phyloP scores from a whole-genome alignment of 805 yeast genomes.

The Saturnispora sanitii region DNA sequence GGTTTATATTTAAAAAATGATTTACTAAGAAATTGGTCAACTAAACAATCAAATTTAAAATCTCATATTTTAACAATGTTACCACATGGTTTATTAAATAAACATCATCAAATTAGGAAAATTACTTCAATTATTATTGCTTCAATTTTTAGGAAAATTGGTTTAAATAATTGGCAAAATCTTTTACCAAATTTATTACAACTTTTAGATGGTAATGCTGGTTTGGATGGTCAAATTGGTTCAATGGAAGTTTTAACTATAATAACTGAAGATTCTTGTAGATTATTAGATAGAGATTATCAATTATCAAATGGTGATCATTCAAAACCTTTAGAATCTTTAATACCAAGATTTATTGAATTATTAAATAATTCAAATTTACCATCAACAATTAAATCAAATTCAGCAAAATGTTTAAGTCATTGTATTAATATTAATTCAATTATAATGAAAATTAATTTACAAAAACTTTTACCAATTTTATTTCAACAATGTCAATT shows the following conservation, averaged over 20 bases:
- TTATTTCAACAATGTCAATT: conserved; percentile 60
- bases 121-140: conserved; percentile 89
- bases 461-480: conserved; percentile 56
- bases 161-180: conserved; percentile 65
- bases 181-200: conserved; percentile 59
- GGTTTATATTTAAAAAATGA: conserved; percentile 79
- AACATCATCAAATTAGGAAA: conserved; percentile 58
- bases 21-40: conserved; percentile 34
- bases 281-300: conserved; percentile 53
- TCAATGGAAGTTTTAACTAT: conserved; percentile 75
- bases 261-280: conserved; percentile 81
- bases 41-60: conserved; percentile 23
- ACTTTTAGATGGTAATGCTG: conserved; percentile 41
- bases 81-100: conserved; percentile 41
- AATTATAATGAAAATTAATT: conserved; percentile 50
- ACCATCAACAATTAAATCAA: conserved; percentile 48
- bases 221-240: conserved; percentile 49
- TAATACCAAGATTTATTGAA: conserved; percentile 57
- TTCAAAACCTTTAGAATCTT: conserved; percentile 44
- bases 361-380: conserved; percentile 35
- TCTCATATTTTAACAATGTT: conserved; percentile 29
- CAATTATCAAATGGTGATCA: conserved; percentile 37
- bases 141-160: conserved; percentile 57
- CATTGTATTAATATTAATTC: conserved; percentile 62
- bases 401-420: conserved; percentile 61